phyloP scores from a whole-genome alignment of 1,284 basidiomycete genomes.

The Mycosarcoma maydis region DNA sequence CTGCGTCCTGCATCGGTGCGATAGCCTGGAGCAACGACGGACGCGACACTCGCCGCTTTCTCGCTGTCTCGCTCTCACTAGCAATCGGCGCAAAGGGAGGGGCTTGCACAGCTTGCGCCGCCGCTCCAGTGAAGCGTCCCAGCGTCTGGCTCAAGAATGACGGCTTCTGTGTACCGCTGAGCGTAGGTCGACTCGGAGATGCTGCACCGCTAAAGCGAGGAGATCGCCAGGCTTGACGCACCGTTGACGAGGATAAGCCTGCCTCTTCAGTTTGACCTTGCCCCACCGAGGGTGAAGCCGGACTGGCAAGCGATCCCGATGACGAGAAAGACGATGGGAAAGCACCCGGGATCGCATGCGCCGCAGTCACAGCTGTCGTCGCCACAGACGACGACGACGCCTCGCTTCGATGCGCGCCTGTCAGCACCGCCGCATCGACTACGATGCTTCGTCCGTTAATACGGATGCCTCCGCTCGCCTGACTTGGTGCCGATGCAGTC shows the following conservation, averaged over 20 bases:
- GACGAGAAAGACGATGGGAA: conserved; percentile 38
- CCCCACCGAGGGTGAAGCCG: conserved; percentile 5
- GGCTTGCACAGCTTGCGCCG: conserved; percentile 12
- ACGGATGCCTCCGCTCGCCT: conserved; percentile 21
- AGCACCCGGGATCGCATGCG: conserved; percentile 39
- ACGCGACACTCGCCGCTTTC: conserved; percentile 1
- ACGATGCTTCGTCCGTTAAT: conserved; percentile 46
- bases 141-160: conserved; percentile 49
- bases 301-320: conserved; percentile 23
- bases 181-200: conserved; percentile 5
- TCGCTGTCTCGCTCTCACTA: conserved; percentile 4
- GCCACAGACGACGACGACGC: conserved; percentile 22
- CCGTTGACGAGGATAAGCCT: neutral
- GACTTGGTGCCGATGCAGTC: conserved; percentile 13
- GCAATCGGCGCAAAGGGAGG: conserved; percentile 19
- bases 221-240: conserved; percentile 5
- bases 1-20: conserved; percentile 21
- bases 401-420: conserved; percentile 17
- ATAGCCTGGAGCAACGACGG: conserved; percentile 39
- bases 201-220: conserved; percentile 12
- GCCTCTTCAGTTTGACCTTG: conserved; percentile 5
- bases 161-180: conserved; percentile 13
- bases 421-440: conserved; percentile 15
- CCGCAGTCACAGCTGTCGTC: conserved; percentile 24
- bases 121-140: conserved; percentile 37